Evolutionary conservation across 805 yeast species (phyloP), one percentile per base, ranked within the genome.

Genomic region (Helenozyma rhizophorensis): DNA sequence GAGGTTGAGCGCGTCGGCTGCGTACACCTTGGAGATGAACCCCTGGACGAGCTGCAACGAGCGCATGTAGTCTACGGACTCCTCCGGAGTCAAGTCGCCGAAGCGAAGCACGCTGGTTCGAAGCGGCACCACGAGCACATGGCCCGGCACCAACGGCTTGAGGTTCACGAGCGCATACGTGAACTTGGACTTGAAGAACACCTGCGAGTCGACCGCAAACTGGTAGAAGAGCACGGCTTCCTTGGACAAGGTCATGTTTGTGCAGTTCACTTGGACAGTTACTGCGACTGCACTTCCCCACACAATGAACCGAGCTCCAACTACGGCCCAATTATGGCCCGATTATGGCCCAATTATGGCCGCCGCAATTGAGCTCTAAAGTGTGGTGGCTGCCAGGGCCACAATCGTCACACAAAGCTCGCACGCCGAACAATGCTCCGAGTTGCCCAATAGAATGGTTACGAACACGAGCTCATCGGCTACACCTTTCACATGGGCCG

Each of bases 61-160:
- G 15, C 58, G 57, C 70, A 88, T 87, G 56, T 81, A 84, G 55
- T 93, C 98, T 2, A 68, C 55, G 3, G 78, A 68, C 52, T 93
- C 97, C 34, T 78, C 88, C 0, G 65, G 59, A 2, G 80, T 72
- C 31, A 93, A 67, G 44, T 87, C 94, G 15, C 77, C 70, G 30
- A 93, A 64, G 14, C 88, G 62, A 4, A 74, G 61, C 11, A 80
- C 87, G 0, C 49, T 43, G 12, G 68, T 65, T 28, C 97, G 62
- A n/a, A 74, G 54, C 1, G 97, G 97, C 4, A 88, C 90, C 9
- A 93, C 78, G 10, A 93, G 66, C 10, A 51, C 90, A 62, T 93
- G 99, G 1, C 98, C 98, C 0, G 96, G 93, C 0, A 87, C 84
- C 31, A 94, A 65, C 0, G 99, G 99, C 56, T 86, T 86, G 32